These are phyloP conservation scores for Calonectria pseudoturangicola DNA, from an alignment of 2,329 filamentous ascomycete species.

Conservation along the genomic window DNA sequence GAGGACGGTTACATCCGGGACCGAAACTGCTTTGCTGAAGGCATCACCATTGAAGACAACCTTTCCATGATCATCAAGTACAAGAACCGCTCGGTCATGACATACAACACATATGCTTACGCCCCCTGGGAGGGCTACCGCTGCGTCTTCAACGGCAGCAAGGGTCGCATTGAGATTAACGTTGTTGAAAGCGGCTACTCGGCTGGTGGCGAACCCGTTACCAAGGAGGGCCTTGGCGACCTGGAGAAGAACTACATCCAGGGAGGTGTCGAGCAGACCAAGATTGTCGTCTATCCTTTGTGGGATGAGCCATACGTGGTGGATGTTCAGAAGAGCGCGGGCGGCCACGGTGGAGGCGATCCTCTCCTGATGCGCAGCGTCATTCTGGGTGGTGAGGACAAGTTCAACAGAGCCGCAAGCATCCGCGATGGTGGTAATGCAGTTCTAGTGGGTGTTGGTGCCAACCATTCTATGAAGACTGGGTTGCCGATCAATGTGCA, in stretches of 20 bases:
- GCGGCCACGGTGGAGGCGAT: slow-evolving; percentile 77
- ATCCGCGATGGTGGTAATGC: slow-evolving; percentile 76
- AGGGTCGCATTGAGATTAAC: slow-evolving; percentile 75
- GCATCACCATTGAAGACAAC: slow-evolving; percentile 79
- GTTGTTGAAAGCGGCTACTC: slow-evolving; percentile 78
- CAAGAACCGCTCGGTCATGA: slow-evolving; percentile 73
- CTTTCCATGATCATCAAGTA: slow-evolving; percentile 77
- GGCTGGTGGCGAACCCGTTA: slow-evolving; percentile 71
- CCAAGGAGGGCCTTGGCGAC: slow-evolving; percentile 68
- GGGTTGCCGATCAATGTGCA: slow-evolving; percentile 51
- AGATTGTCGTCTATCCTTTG: slow-evolving; percentile 70
- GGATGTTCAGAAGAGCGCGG: slow-evolving; percentile 69
- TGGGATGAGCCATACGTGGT: slow-evolving; percentile 75
- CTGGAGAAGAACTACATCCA: slow-evolving; percentile 49
- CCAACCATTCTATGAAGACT: slow-evolving; percentile 70
- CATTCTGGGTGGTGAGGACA: slow-evolving; percentile 72
- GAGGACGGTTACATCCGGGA: slow-evolving; percentile 78
- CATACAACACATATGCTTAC: slow-evolving; percentile 76
- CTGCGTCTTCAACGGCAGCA: slow-evolving; percentile 75
- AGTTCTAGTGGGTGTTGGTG: slow-evolving; percentile 76
- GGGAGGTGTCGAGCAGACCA: slow-evolving; percentile 58
- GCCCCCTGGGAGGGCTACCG: slow-evolving; percentile 78
- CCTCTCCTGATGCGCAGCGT: slow-evolving; percentile 71
- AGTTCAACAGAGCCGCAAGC: slow-evolving; percentile 71
- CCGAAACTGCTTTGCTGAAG: slow-evolving; percentile 77